Percentiles rank a stretch among this genome's conserved stretches.
Evolutionary conservation across 768 basidiomycete species (phyloP).

Genomic region (Mycena floridula): DNA sequence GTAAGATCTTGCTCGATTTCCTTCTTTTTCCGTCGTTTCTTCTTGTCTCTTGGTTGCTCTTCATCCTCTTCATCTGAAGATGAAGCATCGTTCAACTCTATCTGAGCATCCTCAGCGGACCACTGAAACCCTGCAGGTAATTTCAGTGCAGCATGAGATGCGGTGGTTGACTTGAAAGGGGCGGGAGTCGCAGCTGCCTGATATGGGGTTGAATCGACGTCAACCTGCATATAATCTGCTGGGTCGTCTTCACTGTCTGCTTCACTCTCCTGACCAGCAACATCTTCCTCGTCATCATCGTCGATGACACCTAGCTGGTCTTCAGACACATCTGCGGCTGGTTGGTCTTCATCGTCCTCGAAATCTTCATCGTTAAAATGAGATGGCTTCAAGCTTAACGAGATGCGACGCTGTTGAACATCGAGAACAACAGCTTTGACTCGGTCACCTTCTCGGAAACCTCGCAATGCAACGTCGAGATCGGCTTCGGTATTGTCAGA

Average conservation of each 20-base stretch:
- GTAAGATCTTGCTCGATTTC: conserved; percentile 78
- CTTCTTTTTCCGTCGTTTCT: conserved; percentile 62
- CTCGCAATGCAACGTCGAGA: conserved; percentile 66
- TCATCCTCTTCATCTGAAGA: conserved; percentile 45
- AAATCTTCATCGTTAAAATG: conserved; percentile 71
- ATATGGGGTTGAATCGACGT: conserved; percentile 29
- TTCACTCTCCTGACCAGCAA: conserved; percentile 2
- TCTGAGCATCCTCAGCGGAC: conserved; percentile 36
- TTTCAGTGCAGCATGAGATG: conserved; percentile 35
- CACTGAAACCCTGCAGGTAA: conserved; percentile 68
- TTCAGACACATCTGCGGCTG: conserved; percentile 4
- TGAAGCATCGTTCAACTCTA: conserved; percentile 33
- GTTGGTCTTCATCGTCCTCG: conserved; percentile 20
- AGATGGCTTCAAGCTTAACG: conserved; percentile 87
- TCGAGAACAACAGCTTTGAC: conserved; percentile 75
- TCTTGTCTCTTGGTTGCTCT: conserved; percentile 45
- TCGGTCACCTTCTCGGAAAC: conserved; percentile 81
- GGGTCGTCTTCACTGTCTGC: conserved; percentile 20
- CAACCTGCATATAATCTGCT: conserved; percentile 39
- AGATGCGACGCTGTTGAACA: conserved; percentile 72
- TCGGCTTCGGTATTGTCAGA: conserved; percentile 86
- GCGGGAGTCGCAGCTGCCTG: conserved; percentile 14
- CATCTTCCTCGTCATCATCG: conserved; percentile 6
- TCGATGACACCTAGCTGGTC: conserved; percentile 11
- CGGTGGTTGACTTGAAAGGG: conserved; percentile 4